Conservation (phyloP, 129 eudicot species). For the Erigeron canadensis region DNA sequence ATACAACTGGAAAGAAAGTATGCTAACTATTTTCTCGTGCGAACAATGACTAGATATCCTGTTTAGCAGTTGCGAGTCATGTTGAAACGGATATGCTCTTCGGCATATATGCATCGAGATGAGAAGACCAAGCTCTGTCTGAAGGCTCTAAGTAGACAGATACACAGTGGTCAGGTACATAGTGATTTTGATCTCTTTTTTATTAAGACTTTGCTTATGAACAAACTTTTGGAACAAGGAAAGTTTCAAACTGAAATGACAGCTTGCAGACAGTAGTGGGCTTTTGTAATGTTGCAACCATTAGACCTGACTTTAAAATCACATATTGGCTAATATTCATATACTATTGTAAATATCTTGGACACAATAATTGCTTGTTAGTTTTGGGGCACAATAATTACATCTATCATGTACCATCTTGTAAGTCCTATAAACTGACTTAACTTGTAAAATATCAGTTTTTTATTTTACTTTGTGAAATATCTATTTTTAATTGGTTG, state of each 20-base stretch:
- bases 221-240: background rate
- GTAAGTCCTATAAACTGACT: too few relatives aligned
- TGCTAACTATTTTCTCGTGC: background rate
- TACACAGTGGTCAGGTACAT: slow-evolving; percentile 47
- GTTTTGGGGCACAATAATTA: too few relatives aligned
- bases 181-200: background rate
- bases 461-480: too few relatives aligned
- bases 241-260: background rate
- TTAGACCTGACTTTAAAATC: background rate
- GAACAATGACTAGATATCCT: background rate
- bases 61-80: slow-evolving; percentile 22
- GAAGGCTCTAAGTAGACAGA: slow-evolving; percentile 21
- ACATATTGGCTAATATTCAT: background rate
- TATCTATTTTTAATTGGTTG: too few relatives aligned
- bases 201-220: background rate
- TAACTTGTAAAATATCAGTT: too few relatives aligned
- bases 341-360: too few relatives aligned
- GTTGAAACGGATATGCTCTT: slow-evolving; percentile 38
- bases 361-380: too few relatives aligned
- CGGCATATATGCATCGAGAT: slow-evolving; percentile 28
- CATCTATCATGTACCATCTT: too few relatives aligned
- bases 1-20: background rate
- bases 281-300: background rate
- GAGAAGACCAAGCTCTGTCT: slow-evolving; percentile 34
- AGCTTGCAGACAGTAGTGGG: background rate